Base-by-base conservation (phyloP, 2,329 filamentous ascomycete genomes). In the Xylariaceae sp. region DNA sequence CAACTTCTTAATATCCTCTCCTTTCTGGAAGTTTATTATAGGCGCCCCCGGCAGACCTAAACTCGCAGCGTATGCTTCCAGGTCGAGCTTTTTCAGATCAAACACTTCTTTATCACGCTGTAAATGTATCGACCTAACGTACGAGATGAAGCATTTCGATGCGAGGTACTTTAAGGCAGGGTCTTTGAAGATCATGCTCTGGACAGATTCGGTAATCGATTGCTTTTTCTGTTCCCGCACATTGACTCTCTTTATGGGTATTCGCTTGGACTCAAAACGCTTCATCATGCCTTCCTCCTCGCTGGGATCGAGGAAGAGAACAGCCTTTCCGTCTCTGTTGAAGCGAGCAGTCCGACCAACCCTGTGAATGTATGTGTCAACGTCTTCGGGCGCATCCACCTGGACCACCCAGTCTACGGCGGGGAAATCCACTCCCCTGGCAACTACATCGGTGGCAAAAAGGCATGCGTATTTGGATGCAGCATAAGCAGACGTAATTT, bases 381-480 rank as follows among this genome's bases (percentile, higher is more conserved):
- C 90, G 73, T 99, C 94, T 74, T 99, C 95, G 0, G 95, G 95
- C 65, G 91, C 96, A 73, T 99, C 95, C n/a, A 91, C 83, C 72
- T 99, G 95, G n/a, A 99, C 92, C 4, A 99, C 95, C 90, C 95
- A 99, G 73, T 99, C 95, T 0, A 99, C 95, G 3, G 92, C 89
- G 0, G 95, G 95, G 71, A 99, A 98, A 73, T 99, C 95, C 11
- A 99, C 84, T 62, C 95, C 95, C 73, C 95, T 85, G 0, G 95
- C 95, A 3, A 96, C 92, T 5, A 99, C 92, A 71, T 99, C 95
- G 0, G 95, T 99, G 1, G 95, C 92, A 71, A 99, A 96, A 0
- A 99, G 82, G 70, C 95, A 97, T 1, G 91, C 89, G 54, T 91
- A 82, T 69, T 95, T 92, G 1, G 93, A 86, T 0, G 87, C 81